Conservation (phyloP, 495 filamentous ascomycete species). For the Chaetomium fimeti region DNA sequence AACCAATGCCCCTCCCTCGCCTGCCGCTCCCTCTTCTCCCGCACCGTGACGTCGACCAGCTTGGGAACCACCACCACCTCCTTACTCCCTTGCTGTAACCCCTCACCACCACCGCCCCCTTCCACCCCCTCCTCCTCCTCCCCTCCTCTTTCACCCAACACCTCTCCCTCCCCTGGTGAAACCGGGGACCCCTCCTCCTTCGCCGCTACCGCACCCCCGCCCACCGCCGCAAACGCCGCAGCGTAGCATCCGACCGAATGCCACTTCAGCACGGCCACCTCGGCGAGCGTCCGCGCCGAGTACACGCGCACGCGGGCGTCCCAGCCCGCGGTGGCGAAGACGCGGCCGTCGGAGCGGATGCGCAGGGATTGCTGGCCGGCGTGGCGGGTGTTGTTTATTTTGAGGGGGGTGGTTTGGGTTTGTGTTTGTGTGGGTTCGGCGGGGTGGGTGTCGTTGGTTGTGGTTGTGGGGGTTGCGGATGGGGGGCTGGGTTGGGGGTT, state of each 20-base stretch:
- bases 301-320: conserved; percentile 80
- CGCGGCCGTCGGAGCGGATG: conserved; percentile 74
- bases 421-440: too few relatives aligned
- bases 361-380: conserved; percentile 79
- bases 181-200: not conserved
- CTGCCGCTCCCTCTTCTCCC: conserved; percentile 61
- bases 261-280: conserved; percentile 94
- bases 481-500: conserved; percentile 16
- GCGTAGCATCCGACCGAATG: conserved; percentile 86
- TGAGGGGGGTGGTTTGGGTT: conserved; percentile 45
- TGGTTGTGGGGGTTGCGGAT: conserved; percentile 11
- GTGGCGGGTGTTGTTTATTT: conserved; percentile 73
- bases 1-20: conserved; percentile 80
- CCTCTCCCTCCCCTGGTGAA: not conserved
- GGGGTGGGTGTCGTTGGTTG: conserved; percentile 21
- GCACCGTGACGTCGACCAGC: conserved; percentile 50
- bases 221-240: conserved; percentile 67
- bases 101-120: not conserved
- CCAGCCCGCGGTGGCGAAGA: conserved; percentile 94
- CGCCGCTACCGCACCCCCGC: not conserved
- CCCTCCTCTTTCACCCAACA: not conserved
- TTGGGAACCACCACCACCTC: conserved; percentile 25
- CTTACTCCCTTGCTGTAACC: not conserved
- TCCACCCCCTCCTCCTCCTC: not conserved
- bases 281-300: conserved; percentile 73